Percentiles rank a stretch among this genome's conserved stretches.
Evolutionary conservation across 2,329 filamentous ascomycete genomes (phyloP).

Genomic region (Capronia coronata): DNA sequence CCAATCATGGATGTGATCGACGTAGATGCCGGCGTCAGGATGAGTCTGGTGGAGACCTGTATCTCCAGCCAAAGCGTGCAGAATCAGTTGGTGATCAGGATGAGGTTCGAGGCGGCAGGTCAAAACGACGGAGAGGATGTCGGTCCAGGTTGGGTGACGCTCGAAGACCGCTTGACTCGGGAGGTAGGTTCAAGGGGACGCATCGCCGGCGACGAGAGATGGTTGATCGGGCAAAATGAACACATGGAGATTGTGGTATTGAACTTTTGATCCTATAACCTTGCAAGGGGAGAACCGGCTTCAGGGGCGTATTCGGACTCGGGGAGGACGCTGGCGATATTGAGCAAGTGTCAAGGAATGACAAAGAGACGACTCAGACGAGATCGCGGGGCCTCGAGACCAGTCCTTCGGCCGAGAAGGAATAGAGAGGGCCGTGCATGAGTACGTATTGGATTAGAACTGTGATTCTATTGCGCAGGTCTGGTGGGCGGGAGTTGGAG

Average conservation of each 20-base stretch:
- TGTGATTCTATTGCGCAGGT: no score
- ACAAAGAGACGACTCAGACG: no score
- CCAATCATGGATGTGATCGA: constrained; percentile 36
- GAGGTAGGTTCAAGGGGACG: constrained; percentile 48
- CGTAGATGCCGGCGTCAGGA: constrained; percentile 31
- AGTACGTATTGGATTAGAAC: no score
- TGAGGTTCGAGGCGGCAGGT: constrained; percentile 27
- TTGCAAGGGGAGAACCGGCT: no score
- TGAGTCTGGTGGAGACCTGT: constrained; percentile 34
- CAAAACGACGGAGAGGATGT: background rate
- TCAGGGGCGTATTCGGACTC: no score
- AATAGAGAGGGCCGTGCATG: no score
- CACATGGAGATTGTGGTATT: constrained; percentile 48
- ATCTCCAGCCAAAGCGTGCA: constrained; percentile 30
- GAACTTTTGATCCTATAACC: constrained; percentile 46
- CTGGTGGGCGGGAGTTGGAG: no score
- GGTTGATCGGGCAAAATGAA: constrained; percentile 55
- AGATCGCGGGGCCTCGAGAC: no score
- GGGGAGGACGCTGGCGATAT: no score
- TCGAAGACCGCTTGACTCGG: constrained; percentile 38
- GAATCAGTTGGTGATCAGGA: constrained; percentile 31
- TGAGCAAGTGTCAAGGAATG: no score
- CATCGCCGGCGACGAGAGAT: constrained; percentile 55
- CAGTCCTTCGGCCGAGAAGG: no score
- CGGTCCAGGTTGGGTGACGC: constrained; percentile 18